These are phyloP conservation scores for Fusarium torreyae DNA, from an alignment of 2,329 filamentous ascomycete genomes.

Conservation along the genomic window DNA sequence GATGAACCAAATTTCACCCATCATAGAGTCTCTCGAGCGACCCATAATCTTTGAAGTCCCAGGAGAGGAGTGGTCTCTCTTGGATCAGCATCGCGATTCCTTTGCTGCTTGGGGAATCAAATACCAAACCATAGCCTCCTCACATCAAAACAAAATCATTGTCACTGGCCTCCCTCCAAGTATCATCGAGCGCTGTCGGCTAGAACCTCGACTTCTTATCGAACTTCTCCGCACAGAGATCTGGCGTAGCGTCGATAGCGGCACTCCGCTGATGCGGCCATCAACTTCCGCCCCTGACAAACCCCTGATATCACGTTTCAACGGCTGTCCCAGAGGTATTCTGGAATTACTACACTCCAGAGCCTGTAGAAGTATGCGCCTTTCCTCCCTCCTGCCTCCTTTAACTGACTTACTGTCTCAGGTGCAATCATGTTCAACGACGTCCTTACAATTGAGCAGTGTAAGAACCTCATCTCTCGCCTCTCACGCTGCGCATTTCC, in stretches of 20 bases:
- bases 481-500: conserved; percentile 79
- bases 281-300: conserved; percentile 24
- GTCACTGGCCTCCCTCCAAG: conserved; percentile 76
- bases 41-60: conserved; percentile 77
- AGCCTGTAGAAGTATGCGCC: conserved; percentile 76
- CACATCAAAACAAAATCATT: conserved; percentile 54
- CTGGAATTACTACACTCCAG: conserved; percentile 83
- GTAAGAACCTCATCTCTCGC: conserved; percentile 67
- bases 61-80: conserved; percentile 70
- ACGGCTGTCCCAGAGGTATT: conserved; percentile 80
- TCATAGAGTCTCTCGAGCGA: conserved; percentile 61
- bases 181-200: conserved; percentile 82
- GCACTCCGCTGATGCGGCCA: conserved; percentile 23
- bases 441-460: conserved; percentile 70
- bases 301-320: conserved; percentile 75
- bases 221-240: conserved; percentile 82
- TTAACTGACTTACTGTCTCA: conserved; percentile 43
- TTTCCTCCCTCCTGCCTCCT: too few species aligned
- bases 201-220: conserved; percentile 79
- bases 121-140: conserved; percentile 63
- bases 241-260: conserved; percentile 74
- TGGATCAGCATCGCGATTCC: conserved; percentile 67
- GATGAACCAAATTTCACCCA: conserved; percentile 35
- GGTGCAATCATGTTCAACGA: conserved; percentile 91
- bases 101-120: conserved; percentile 83